These are phyloP conservation scores for Metrosideros polymorpha DNA, from an alignment of 441 rosid species.

Conservation along the genomic window DNA sequence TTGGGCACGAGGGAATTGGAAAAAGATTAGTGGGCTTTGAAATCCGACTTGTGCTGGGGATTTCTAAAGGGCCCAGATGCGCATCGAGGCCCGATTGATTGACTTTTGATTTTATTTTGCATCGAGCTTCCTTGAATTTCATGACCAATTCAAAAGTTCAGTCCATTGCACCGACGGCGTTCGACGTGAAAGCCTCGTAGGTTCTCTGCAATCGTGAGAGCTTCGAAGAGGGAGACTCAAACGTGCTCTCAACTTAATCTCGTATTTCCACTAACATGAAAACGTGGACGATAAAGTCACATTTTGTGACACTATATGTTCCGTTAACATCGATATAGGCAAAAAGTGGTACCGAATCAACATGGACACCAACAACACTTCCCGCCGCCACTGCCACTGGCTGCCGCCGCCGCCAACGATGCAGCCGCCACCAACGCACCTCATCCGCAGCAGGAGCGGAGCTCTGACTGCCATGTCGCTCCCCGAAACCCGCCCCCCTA, in stretches of 20 bases:
- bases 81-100: not conserved
- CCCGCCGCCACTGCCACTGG: conserved; percentile 7
- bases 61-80: not conserved
- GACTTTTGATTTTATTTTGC: not conserved
- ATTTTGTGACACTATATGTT: not conserved
- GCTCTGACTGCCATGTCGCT: conserved; percentile 19
- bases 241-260: conserved; percentile 42
- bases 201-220: not conserved
- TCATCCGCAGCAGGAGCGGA: conserved; percentile 42
- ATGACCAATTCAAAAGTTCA: not conserved
- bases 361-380: not conserved
- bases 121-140: not conserved
- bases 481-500: not conserved
- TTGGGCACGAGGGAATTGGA: not conserved
- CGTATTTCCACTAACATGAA: not conserved
- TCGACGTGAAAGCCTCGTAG: not conserved
- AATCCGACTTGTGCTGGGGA: not conserved
- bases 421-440: conserved; percentile 19
- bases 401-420: not conserved
- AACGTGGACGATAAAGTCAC: not conserved
- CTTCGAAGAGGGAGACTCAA: not conserved
- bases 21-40: not conserved
- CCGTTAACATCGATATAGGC: not conserved
- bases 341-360: not conserved
- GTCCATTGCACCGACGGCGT: not conserved